Evolutionary conservation across 306 rosid genomes (phyloP).

Genomic region (Inga leiocalycina): DNA sequence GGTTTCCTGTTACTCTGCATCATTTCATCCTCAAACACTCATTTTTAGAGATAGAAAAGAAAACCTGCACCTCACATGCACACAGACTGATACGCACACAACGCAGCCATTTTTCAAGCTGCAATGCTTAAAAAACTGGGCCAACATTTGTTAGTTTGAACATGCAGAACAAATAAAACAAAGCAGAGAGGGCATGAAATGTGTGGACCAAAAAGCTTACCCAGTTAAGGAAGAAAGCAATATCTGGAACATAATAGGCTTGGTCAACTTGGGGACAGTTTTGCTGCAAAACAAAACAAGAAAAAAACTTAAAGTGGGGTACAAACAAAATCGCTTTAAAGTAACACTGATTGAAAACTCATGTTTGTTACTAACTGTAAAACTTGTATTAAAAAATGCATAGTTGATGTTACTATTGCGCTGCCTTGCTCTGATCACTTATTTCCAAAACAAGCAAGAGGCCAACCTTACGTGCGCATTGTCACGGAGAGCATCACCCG

Average conservation of each 20-base stretch:
- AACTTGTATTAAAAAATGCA: background rate
- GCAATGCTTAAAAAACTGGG: background rate
- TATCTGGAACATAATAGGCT: conserved; percentile 55
- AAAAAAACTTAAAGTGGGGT: background rate
- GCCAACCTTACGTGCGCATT: background rate
- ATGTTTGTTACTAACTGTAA: background rate
- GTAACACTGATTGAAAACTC: background rate
- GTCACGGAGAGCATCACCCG: background rate
- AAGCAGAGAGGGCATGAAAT: background rate
- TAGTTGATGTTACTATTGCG: background rate
- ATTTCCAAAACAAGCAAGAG: conserved; percentile 8
- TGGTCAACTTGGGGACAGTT: conserved; percentile 65
- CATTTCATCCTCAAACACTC: background rate
- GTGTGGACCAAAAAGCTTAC: conserved; percentile 41
- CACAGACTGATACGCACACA: background rate
- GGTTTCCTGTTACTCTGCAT: conserved; percentile 75
- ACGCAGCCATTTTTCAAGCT: background rate
- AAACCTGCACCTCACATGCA: background rate
- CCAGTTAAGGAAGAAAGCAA: conserved; percentile 75
- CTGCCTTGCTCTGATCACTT: background rate
- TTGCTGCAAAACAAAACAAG: conserved; percentile 41
- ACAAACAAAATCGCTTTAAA: background rate
- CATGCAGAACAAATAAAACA: background rate
- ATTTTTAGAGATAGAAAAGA: background rate
- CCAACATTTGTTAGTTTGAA: background rate